Evolutionary conservation across 768 basidiomycete genomes (phyloP).

Genomic region (Strobilomyces dryophilus): DNA sequence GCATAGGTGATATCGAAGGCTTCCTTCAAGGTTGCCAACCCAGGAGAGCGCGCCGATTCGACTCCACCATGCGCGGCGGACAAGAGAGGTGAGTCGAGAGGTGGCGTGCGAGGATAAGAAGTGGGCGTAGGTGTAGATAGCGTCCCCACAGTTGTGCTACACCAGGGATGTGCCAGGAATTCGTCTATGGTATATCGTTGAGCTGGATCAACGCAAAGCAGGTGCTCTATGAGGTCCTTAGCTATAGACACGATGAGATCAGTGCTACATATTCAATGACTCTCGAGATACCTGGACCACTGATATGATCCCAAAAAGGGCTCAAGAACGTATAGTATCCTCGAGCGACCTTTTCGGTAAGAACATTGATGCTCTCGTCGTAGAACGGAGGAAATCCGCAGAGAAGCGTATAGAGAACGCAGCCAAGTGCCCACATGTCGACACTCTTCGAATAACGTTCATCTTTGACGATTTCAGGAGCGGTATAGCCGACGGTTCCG

Average conservation of each 20-base stretch:
- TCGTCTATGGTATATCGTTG: constrained; percentile 98
- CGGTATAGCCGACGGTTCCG: constrained; percentile 99
- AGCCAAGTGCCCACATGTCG: constrained; percentile 99
- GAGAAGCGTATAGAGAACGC: constrained; percentile 96
- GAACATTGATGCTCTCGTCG: constrained; percentile 96
- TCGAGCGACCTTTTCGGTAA: constrained; percentile 96
- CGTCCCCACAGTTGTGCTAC: constrained; percentile 62
- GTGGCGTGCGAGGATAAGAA: constrained; percentile 38
- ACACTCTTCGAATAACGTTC: constrained; percentile 95
- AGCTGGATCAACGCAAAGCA: constrained; percentile 93
- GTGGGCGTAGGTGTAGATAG: constrained; percentile 65
- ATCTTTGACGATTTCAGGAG: constrained; percentile 99
- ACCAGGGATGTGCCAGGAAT: constrained; percentile 96
- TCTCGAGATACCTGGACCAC: constrained; percentile 54
- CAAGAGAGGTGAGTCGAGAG: constrained; percentile 87
- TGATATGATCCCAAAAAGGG: constrained; percentile 99
- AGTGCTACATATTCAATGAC: neutral
- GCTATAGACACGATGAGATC: constrained; percentile 42
- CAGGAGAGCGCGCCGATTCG: constrained; percentile 81
- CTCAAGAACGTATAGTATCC: constrained; percentile 98
- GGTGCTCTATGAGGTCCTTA: constrained; percentile 91
- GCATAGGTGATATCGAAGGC: constrained; percentile 99
- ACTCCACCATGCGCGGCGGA: constrained; percentile 72
- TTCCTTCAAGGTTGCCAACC: constrained; percentile 89
- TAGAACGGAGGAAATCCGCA: constrained; percentile 99